Evolutionary conservation across 2,329 filamentous ascomycete genomes (phyloP).

Genomic region (Penicillium brevicompactum): DNA sequence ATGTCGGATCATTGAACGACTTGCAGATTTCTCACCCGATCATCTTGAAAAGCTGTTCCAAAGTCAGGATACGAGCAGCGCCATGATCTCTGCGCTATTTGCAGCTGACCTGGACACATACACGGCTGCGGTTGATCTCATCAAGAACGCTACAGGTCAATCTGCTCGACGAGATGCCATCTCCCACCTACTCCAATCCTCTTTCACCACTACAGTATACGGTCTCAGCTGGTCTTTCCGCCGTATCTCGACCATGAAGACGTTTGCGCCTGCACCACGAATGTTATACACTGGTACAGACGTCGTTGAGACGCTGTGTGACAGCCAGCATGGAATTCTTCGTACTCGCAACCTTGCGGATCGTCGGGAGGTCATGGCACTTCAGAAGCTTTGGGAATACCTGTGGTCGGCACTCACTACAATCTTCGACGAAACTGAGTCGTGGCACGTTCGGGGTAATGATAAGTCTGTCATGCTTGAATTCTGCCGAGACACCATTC

Average conservation of each 20-base stretch:
- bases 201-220: conserved; percentile 59
- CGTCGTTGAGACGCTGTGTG: conserved; percentile 65
- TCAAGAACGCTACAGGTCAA: conserved; percentile 80
- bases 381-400: conserved; percentile 79
- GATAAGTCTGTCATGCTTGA: conserved; percentile 82
- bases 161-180: conserved; percentile 63
- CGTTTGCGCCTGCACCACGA: conserved; percentile 61
- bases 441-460: conserved; percentile 71
- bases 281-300: conserved; percentile 65
- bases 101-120: conserved; percentile 79
- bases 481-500: conserved; percentile 93
- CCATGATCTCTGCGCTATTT: conserved; percentile 77
- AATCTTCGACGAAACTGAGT: conserved; percentile 80
- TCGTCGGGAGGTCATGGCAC: conserved; percentile 62
- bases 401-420: conserved; percentile 81
- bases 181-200: conserved; percentile 59
- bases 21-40: conserved; percentile 72
- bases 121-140: conserved; percentile 75
- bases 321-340: conserved; percentile 64
- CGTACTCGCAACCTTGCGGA: conserved; percentile 58
- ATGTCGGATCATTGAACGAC: conserved; percentile 72
- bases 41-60: conserved; percentile 72
- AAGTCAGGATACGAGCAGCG: conserved; percentile 68
- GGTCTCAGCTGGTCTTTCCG: conserved; percentile 60
- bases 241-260: conserved; percentile 57